Evolutionary conservation across 1,284 basidiomycete species (phyloP), one percentile per base, ranked within the genome.

Genomic region (Trichosporon coremiiforme): DNA sequence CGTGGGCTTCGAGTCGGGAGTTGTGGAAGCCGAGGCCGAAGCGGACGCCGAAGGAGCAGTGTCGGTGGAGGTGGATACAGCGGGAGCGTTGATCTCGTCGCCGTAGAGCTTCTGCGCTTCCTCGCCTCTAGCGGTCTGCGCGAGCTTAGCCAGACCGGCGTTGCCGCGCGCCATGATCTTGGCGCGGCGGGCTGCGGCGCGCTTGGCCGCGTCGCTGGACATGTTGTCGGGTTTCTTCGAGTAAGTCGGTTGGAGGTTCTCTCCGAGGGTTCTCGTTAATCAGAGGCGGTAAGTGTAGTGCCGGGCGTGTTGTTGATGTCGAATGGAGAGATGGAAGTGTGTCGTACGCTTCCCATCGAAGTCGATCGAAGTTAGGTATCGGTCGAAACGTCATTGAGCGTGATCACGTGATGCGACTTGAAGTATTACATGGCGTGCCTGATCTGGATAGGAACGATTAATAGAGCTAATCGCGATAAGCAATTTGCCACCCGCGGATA

Each of bases 131-230:
- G 82, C 82, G 4, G 82, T 81, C 63, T 82, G 80, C 22, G 82
- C 82, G 13, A 84, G 76, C 66, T 80, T 80, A 10, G 77, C 75
- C 2, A 83, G 72, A 31, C 83, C 82, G 0, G 81, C 75, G 66
- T 80, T 82, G 4, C 82, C 83, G 57, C 82, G 74, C 15, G 83
- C 83, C 15, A 82, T 78, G 72, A 84, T 84, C 71, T 83, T 84
- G 17, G 83, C 83, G 53, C 80, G 80, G 20, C 83, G 76, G 38
- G 83, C 82, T 3, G 83, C 83, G 17, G 82, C 82, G 55, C 82
- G 73, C n/a, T 72, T 71, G 20, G 78, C 77, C 15, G 80, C 80
- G 17, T 81, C 80, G 10, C 77, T 74, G 65, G 76, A 67, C 76
- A 77, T 80, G 66, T 15, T 45, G 36, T 38, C 36, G 36, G 36